Base-by-base conservation (phyloP, 1,139 yeast genomes). In the Taphrina pruni region DNA sequence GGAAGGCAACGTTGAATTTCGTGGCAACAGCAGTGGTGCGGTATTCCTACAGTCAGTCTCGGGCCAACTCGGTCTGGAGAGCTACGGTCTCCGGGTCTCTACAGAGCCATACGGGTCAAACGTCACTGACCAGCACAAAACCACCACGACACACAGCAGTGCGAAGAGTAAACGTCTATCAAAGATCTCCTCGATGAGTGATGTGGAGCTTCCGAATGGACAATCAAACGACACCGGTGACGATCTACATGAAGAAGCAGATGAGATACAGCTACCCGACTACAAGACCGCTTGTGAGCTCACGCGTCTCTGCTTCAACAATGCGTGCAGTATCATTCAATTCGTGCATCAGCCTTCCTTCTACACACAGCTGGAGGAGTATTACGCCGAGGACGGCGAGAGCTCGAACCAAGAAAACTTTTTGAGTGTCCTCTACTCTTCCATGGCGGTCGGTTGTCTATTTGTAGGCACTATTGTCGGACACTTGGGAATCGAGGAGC, bases 281-380 rank as follows among this genome's bases (percentile, higher is more conserved):
- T 86, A 89, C 74, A 88, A 87, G 54, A 84, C 85, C 35, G 94
- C 97, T 0, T 78, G 89, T 57, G 86, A 86, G 74, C 81, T 91
- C 72, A 87, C 91, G 43, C 86, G 86, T 74, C 85, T 88, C 61
- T 90, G 94, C 0, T 91, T 97, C 96, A 86, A 87, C 73, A 88
- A 88, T 75, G 94, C 96, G 0, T 90, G 96, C 77, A 92, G 90
- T 12, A 80, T 91, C 69, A 89, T 90, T 76, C 81, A 97, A 69
- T 91, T 92, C 76, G 89, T 89, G 76, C 97, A 92, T 76, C 82
- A 96, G 36, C 96, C 97, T 0, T 87, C 94, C 2, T 85, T 91
- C 71, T 78, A 86, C 77, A 78, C 87, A 57, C 86, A 85, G 72
- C 76, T 87, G 64, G 85, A 84, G 72, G 82, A 85, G 54, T 83